Evolutionary conservation across 1,139 yeast species (phyloP).

Genomic region (Kodamaea arcana): DNA sequence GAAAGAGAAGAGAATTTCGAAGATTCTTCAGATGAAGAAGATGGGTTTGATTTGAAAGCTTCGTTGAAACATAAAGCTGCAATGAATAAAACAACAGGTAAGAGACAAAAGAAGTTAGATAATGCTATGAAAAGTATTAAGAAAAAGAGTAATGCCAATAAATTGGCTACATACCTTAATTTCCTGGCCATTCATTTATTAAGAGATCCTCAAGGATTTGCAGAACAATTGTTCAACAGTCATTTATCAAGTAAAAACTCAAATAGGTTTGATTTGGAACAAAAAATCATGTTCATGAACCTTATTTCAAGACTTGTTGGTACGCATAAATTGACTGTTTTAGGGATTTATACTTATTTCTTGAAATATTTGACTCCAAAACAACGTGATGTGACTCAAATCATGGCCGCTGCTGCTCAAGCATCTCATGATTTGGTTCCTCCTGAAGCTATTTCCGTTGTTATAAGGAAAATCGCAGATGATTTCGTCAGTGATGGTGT

Average conservation of each 20-base stretch:
- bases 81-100: slow-evolving; percentile 77
- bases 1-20: slow-evolving; percentile 85
- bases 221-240: slow-evolving; percentile 70
- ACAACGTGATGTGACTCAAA: slow-evolving; percentile 89
- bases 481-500: slow-evolving; percentile 98
- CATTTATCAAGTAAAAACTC: slow-evolving; percentile 69
- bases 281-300: slow-evolving; percentile 83
- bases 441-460: slow-evolving; percentile 77
- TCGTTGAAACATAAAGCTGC: slow-evolving; percentile 75
- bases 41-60: slow-evolving; percentile 57
- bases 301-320: slow-evolving; percentile 85
- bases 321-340: slow-evolving; percentile 84
- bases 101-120: slow-evolving; percentile 75
- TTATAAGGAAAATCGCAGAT: slow-evolving; percentile 89
- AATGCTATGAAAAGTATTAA: slow-evolving; percentile 65
- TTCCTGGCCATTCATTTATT: slow-evolving; percentile 91
- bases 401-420: slow-evolving; percentile 96
- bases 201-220: slow-evolving; percentile 97
- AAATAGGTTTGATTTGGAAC: slow-evolving; percentile 74
- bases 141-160: slow-evolving; percentile 50
- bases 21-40: slow-evolving; percentile 69
- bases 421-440: slow-evolving; percentile 96
- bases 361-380: slow-evolving; percentile 89
- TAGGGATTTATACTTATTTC: slow-evolving; percentile 86
- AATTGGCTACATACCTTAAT: slow-evolving; percentile 72